Base-by-base conservation (phyloP, 495 filamentous ascomycete species). In the Chlorociboria aeruginascens region DNA sequence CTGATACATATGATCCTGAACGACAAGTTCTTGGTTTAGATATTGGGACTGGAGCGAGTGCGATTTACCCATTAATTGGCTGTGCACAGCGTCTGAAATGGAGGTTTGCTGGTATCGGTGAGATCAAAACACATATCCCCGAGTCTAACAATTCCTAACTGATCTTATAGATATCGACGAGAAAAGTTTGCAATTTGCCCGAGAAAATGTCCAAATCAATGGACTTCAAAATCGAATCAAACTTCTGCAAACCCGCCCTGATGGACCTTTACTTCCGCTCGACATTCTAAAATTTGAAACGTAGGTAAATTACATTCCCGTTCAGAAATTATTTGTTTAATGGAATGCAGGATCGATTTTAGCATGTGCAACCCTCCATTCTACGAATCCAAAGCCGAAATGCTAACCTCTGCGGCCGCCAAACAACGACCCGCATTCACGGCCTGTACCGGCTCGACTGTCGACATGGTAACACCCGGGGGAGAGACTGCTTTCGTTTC, bases 351-450 rank as follows among this genome's bases (percentile, higher is more conserved):
- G 4, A 70, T 94, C 32, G 85, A 95, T 61, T 96, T 97, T 58
- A 81, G 77, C 40, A 94, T 96, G 79, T 89, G 81, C 64, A 98
- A 98, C 55, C 92, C 92, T 1, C 92, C 92, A 0, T 98, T 98
- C 66, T 96, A 95, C 67, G 56, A 72, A 16, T 89, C 86, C 3
- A 67, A 72, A 13, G 63, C 72, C 10, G 85, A 93, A 32, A 77
- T 95, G 64, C 49, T 74, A 0, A 65, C 67, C 8, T 79, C 81
- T 0, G 83, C 86, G 0, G 54, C 66, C 17, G 63, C 70, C 29
- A 97, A 96, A 59, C 56, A 68, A 7, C 69, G 73, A 3, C 78
- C 78, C 1, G 86, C 92, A 0, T 75, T 76, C 45, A 84, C 85
- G 50, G 76, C 78, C 17, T 95, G 89, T 63, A 95, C 89, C 0